These are phyloP conservation scores for Exserohilum turcica DNA, from an alignment of 2,329 filamentous ascomycete species.

Conservation along the genomic window DNA sequence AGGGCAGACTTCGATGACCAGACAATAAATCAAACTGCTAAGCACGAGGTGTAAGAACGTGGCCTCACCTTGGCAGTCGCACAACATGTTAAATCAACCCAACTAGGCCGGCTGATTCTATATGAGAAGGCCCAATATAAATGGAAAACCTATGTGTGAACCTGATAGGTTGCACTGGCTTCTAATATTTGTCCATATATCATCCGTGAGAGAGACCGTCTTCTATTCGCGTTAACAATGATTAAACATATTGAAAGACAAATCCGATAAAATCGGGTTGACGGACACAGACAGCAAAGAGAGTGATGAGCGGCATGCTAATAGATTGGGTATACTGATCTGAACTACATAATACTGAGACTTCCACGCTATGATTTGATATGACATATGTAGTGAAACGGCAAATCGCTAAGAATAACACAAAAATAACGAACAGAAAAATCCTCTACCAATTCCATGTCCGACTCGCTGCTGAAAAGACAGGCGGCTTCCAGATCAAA, in stretches of 20 bases:
- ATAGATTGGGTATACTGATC: constrained; percentile 2
- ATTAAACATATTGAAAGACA: not conserved
- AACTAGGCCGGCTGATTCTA: too few species aligned
- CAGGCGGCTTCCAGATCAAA: constrained; percentile 94
- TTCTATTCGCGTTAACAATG: too few species aligned
- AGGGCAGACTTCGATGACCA: too few species aligned
- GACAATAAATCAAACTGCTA: too few species aligned
- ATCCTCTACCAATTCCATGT: constrained; percentile 86
- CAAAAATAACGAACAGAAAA: not conserved
- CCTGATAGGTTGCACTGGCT: too few species aligned
- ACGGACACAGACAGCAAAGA: not conserved
- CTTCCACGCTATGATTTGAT: not conserved
- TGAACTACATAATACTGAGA: not conserved
- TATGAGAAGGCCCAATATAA: too few species aligned
- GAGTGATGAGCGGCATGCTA: not conserved
- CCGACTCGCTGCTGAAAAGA: constrained; percentile 85
- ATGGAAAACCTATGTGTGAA: too few species aligned
- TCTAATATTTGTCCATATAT: too few species aligned
- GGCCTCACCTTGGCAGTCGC: too few species aligned
- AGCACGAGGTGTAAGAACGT: too few species aligned
- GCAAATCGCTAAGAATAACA: not conserved
- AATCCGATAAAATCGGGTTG: not conserved
- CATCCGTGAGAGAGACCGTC: too few species aligned
- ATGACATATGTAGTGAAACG: not conserved
- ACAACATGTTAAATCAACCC: too few species aligned